A percentile compares a stretch with the other conserved stretches of the same genome.
Conservation (phyloP, 108 stramenopile species). For the Bacterosira constricta region DNA sequence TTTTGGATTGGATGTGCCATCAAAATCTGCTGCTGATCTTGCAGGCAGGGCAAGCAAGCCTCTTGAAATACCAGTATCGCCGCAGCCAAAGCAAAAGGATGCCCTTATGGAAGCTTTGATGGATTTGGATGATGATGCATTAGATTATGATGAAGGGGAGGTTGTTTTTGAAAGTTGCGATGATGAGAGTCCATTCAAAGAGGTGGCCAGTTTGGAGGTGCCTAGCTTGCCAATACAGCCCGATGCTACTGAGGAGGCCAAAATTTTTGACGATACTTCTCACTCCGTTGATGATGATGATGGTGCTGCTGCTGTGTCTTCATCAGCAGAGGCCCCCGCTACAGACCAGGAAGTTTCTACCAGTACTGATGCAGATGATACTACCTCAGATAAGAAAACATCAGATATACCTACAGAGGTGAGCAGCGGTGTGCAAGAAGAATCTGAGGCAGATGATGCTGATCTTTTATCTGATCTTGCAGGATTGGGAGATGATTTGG, state of each 20-base stretch:
- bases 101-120: conserved; percentile 68
- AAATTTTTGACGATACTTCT: too few species aligned
- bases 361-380: too few species aligned
- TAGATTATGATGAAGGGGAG: conserved; percentile 44
- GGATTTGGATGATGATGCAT: conserved; percentile 69
- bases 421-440: not conserved
- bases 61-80: conserved; percentile 30
- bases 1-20: conserved; percentile 58
- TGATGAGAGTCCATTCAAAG: not conserved
- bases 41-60: not conserved
- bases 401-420: not conserved
- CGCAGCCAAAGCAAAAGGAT: conserved; percentile 40
- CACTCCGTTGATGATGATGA: too few species aligned
- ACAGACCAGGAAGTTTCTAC: not conserved
- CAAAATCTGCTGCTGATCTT: not conserved
- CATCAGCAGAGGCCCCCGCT: not conserved
- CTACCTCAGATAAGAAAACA: not conserved
- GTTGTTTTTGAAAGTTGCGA: conserved; percentile 22
- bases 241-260: too few species aligned
- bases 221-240: not conserved
- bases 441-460: not conserved
- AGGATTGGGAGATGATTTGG: conserved; percentile 55
- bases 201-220: not conserved
- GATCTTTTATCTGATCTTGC: conserved; percentile 6
- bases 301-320: not conserved